Evolutionary conservation across 2,329 filamentous ascomycete genomes (phyloP).

Genomic region (Xylaria sp.): DNA sequence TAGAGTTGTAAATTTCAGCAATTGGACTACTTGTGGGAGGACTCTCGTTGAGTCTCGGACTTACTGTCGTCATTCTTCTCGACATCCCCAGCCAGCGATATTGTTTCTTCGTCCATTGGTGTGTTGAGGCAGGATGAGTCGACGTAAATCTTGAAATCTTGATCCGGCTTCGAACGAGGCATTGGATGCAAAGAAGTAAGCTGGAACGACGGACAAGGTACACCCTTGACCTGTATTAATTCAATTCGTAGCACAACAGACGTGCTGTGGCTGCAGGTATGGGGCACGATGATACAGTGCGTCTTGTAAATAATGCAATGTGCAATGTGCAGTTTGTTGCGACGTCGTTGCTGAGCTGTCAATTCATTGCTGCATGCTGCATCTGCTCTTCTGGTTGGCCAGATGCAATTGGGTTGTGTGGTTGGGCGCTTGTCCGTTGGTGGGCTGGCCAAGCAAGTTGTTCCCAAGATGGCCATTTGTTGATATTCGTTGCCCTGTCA

Average conservation of each 20-base stretch:
- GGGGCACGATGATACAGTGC: slow-evolving; percentile 2
- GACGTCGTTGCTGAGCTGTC: slow-evolving; percentile 30
- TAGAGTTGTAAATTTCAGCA: too few species aligned
- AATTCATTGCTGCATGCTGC: slow-evolving; percentile 12
- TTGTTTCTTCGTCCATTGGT: slow-evolving; percentile 53
- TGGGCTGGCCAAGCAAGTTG: slow-evolving; percentile 23
- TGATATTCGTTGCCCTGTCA: slow-evolving; percentile 44
- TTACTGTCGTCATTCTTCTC: slow-evolving; percentile 18
- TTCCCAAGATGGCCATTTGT: slow-evolving; percentile 34
- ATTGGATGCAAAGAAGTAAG: slow-evolving; percentile 37
- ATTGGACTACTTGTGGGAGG: background rate
- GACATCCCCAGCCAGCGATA: slow-evolving; percentile 25
- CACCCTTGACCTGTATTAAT: slow-evolving; percentile 31
- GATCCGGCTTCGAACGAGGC: slow-evolving; percentile 48
- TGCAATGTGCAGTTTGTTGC: slow-evolving; percentile 20
- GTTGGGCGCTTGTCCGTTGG: slow-evolving; percentile 28
- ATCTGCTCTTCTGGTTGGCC: slow-evolving; percentile 27
- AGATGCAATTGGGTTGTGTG: slow-evolving; percentile 21
- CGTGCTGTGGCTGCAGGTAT: slow-evolving; percentile 16
- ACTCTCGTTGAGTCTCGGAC: slow-evolving; percentile 4
- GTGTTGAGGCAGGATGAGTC: slow-evolving; percentile 58
- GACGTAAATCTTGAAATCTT: slow-evolving; percentile 61
- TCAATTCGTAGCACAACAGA: slow-evolving; percentile 32
- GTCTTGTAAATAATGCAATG: background rate
- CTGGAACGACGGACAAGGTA: slow-evolving; percentile 11